phyloP scores from a whole-genome alignment of 1,284 basidiomycete genomes.

The Athelia psychrophila region DNA sequence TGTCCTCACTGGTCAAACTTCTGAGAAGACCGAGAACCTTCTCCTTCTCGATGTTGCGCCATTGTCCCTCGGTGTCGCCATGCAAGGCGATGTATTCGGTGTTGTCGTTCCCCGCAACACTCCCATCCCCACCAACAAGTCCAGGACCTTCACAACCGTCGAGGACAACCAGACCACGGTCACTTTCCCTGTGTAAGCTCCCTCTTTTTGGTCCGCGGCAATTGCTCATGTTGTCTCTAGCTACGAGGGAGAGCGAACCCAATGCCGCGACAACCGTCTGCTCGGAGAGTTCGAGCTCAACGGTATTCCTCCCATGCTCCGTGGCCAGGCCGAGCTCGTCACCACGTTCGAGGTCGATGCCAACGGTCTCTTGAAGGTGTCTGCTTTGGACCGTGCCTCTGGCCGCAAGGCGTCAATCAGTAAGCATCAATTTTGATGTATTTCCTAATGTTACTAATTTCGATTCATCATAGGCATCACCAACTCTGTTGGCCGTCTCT shows the following conservation, averaged over 20 bases:
- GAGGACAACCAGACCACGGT: constrained; percentile 99
- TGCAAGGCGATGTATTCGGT: constrained; percentile 98
- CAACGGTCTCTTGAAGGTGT: constrained; percentile 95
- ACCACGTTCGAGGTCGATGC: constrained; percentile 98
- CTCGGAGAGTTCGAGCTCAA: constrained; percentile 98
- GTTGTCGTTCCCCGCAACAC: constrained; percentile 97
- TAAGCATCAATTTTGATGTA: constrained; percentile 34
- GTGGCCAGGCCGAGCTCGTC: constrained; percentile 94
- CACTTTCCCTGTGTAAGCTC: constrained; percentile 92
- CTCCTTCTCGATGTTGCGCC: constrained; percentile 95
- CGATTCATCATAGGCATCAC: constrained; percentile 68
- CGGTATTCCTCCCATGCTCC: constrained; percentile 95
- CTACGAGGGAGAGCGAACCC: constrained; percentile 96
- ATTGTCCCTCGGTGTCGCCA: constrained; percentile 95
- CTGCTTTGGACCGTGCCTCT: constrained; percentile 91
- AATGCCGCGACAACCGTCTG: constrained; percentile 95
- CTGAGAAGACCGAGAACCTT: constrained; percentile 93
- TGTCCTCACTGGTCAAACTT: constrained; percentile 93
- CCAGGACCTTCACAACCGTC: constrained; percentile 93
- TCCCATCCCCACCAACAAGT: constrained; percentile 96
- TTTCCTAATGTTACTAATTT: constrained; percentile 5
- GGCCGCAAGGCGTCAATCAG: constrained; percentile 97
- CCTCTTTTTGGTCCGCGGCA: background rate
- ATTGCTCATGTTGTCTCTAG: constrained; percentile 28
- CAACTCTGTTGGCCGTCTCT: constrained; percentile 95